phyloP scores from a whole-genome alignment of 805 yeast genomes.

The Grigorovia transvaalensis region DNA sequence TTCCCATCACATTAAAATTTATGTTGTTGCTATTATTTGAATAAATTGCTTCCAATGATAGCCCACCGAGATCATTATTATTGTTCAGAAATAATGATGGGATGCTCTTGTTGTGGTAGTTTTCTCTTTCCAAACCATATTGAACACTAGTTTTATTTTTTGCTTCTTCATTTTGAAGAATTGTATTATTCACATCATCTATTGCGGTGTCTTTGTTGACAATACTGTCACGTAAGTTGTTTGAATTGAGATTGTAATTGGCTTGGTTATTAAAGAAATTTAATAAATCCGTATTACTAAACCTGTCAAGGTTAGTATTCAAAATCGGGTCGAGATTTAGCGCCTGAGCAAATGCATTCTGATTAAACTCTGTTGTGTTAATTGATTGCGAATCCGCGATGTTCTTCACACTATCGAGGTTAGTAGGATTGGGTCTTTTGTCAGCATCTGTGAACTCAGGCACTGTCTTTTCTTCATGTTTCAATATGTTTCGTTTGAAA shows the following conservation, averaged over 20 bases:
- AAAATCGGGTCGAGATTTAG: conserved; percentile 26
- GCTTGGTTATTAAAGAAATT: conserved; percentile 6
- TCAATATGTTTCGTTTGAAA: neutral
- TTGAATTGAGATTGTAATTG: neutral
- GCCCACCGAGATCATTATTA: neutral
- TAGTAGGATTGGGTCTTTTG: neutral
- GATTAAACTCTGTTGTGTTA: conserved; percentile 1
- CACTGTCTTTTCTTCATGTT: neutral
- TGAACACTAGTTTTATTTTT: neutral
- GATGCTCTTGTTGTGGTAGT: neutral
- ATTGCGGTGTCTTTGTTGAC: neutral
- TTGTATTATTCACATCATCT: neutral
- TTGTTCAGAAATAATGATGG: neutral
- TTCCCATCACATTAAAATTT: neutral
- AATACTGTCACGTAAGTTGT: neutral
- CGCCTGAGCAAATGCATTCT: conserved; percentile 22
- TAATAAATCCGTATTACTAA: conserved; percentile 16
- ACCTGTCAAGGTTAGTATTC: conserved; percentile 13
- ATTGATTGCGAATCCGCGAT: neutral
- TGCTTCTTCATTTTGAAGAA: neutral
- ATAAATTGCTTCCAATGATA: neutral
- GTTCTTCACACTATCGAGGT: neutral
- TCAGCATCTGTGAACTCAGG: neutral
- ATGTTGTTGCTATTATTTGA: neutral
- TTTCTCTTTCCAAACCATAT: neutral